Evolutionary conservation across 495 filamentous ascomycete genomes (phyloP).

Genomic region (Penicillium crystallinum): DNA sequence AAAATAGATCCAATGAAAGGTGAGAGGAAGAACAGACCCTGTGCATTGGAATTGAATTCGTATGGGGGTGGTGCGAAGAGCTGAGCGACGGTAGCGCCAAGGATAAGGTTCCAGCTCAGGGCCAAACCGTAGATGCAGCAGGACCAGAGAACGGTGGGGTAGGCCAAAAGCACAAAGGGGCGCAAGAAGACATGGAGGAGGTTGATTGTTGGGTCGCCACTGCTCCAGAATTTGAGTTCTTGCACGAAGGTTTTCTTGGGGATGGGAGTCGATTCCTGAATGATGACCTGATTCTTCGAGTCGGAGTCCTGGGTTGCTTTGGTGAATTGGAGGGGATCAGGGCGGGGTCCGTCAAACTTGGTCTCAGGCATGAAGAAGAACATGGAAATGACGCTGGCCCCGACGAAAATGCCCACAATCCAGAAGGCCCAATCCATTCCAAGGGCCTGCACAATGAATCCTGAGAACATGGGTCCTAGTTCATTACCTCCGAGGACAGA

Average conservation of each 20-base stretch:
- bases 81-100: slow-evolving; percentile 47
- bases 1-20: slow-evolving; percentile 45
- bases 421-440: slow-evolving; percentile 47
- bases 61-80: slow-evolving; percentile 49
- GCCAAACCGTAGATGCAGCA: slow-evolving; percentile 32
- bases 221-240: slow-evolving; percentile 35
- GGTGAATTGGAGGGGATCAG: slow-evolving; percentile 1
- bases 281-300: not conserved
- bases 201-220: slow-evolving; percentile 35
- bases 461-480: slow-evolving; percentile 45
- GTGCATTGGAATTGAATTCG: slow-evolving; percentile 40
- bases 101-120: slow-evolving; percentile 45
- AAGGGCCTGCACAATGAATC: slow-evolving; percentile 45
- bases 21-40: slow-evolving; percentile 45
- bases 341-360: slow-evolving; percentile 24
- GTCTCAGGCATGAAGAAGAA: slow-evolving; percentile 53
- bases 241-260: slow-evolving; percentile 23
- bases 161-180: slow-evolving; percentile 40
- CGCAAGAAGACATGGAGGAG: slow-evolving; percentile 41
- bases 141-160: slow-evolving; percentile 47
- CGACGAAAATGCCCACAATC: slow-evolving; percentile 44
- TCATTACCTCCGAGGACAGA: slow-evolving; percentile 42
- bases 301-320: not conserved
- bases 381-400: slow-evolving; percentile 36
- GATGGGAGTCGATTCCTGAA: not conserved